Evolutionary conservation across 169 alveolate genomes (phyloP).

Genomic region (Plasmodium inui): DNA sequence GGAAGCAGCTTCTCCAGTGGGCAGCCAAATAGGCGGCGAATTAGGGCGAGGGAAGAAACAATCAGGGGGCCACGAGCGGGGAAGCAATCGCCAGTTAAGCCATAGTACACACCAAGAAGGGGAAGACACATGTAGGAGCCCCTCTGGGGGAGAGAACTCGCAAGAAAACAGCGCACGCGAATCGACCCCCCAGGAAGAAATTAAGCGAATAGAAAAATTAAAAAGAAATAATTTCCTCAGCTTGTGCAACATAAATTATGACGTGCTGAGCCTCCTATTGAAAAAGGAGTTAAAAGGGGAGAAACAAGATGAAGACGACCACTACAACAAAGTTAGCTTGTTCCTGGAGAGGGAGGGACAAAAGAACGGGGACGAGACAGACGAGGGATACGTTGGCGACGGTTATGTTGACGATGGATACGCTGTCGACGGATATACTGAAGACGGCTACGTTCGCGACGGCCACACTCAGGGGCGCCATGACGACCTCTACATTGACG

Average conservation of each 20-base stretch:
- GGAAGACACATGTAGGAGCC: neutral
- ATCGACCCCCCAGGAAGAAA: conserved; percentile 22
- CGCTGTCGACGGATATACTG: neutral
- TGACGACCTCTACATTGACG: conserved; percentile 35
- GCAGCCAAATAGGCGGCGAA: neutral
- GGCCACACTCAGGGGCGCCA: neutral
- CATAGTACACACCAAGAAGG: neutral
- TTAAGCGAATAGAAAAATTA: conserved; percentile 26
- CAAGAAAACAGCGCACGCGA: neutral
- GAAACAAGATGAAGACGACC: conserved; percentile 2
- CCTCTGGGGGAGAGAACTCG: neutral
- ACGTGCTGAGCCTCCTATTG: conserved; percentile 16
- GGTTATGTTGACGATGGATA: neutral
- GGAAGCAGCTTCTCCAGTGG: neutral
- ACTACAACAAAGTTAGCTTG: conserved; percentile 44
- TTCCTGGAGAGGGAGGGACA: conserved; percentile 17
- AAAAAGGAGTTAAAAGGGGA: conserved; percentile 9
- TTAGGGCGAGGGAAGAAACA: neutral
- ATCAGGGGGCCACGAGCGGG: neutral
- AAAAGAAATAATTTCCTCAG: conserved; percentile 27
- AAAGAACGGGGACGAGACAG: neutral
- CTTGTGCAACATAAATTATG: conserved; percentile 64
- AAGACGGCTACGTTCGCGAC: too few relatives aligned
- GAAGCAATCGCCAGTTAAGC: neutral
- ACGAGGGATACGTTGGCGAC: conserved; percentile 12